These are phyloP conservation scores for Simmondsia chinensis DNA, from an alignment of 148 eudicot genomes.

Conservation along the genomic window DNA sequence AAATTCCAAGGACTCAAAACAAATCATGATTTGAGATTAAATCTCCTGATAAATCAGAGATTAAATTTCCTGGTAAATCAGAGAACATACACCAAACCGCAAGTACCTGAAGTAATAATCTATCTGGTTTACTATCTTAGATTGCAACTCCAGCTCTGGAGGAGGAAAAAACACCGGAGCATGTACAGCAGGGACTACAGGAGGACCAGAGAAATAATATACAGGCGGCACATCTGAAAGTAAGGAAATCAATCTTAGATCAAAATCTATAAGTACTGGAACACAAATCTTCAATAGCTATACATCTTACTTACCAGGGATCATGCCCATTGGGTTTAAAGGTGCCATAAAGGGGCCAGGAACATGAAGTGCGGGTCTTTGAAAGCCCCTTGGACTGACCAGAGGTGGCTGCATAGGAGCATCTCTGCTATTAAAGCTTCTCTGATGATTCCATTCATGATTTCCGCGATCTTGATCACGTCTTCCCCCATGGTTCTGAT, in stretches of 20 bases:
- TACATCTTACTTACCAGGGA: constrained; percentile 38
- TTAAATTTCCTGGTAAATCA: neutral
- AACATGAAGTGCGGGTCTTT: constrained; percentile 35
- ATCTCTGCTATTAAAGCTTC: constrained; percentile 59
- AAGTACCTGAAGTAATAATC: constrained; percentile 84
- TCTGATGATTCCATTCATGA: constrained; percentile 54
- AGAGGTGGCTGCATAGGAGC: constrained; percentile 38
- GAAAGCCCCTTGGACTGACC: constrained; percentile 38
- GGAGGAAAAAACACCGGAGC: constrained; percentile 29
- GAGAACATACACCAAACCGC: neutral
- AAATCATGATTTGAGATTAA: neutral
- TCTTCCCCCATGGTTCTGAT: constrained; percentile 46
- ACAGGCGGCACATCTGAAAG: constrained; percentile 44
- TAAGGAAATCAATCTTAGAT: neutral
- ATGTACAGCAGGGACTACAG: constrained; percentile 36
- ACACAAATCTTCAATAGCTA: neutral
- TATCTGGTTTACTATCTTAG: constrained; percentile 57
- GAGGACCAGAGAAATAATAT: constrained; percentile 31
- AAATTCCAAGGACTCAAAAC: neutral
- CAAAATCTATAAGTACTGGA: constrained; percentile 1
- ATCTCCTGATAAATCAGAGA: neutral
- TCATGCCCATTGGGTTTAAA: constrained; percentile 36
- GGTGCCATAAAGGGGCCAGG: constrained; percentile 38
- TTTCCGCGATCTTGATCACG: constrained; percentile 64
- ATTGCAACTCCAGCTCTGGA: constrained; percentile 41